phyloP scores from a whole-genome alignment of 768 basidiomycete genomes.

The Leccinum boreale region DNA sequence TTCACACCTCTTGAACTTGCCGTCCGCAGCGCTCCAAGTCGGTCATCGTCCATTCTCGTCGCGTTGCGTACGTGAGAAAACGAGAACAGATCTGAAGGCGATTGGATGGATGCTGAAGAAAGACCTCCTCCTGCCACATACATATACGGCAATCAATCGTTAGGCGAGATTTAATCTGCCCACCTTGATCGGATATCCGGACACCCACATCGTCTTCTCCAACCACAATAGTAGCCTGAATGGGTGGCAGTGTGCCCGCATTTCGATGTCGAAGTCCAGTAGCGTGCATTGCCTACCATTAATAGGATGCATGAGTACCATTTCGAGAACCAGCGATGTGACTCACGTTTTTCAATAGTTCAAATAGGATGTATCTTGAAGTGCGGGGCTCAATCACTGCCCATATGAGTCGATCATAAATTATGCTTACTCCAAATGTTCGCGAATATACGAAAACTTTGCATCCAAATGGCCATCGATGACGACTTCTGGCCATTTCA shows the following conservation, averaged over 20 bases:
- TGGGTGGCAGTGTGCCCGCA: conserved; percentile 48
- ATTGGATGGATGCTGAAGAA: conserved; percentile 46
- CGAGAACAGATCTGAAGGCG: conserved; percentile 79
- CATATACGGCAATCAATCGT: conserved; percentile 3
- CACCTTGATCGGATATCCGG: conserved; percentile 90
- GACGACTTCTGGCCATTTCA: conserved; percentile 58
- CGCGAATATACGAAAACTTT: conserved; percentile 78
- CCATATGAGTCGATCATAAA: background rate
- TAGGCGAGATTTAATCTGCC: background rate
- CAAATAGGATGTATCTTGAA: conserved; percentile 78
- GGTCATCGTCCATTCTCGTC: conserved; percentile 59
- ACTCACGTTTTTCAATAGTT: conserved; percentile 84
- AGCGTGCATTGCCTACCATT: conserved; percentile 64
- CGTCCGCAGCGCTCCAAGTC: conserved; percentile 64
- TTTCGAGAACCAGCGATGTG: background rate
- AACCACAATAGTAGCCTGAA: conserved; percentile 72
- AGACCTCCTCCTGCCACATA: conserved; percentile 66
- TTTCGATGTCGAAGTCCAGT: conserved; percentile 51
- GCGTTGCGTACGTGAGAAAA: conserved; percentile 85
- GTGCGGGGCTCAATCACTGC: background rate
- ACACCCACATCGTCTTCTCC: conserved; percentile 72
- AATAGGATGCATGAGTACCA: background rate
- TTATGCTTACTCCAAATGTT: conserved; percentile 72
- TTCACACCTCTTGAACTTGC: conserved; percentile 62
- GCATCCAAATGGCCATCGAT: conserved; percentile 72